Conservation (phyloP, 805 yeast species). For the Starmerella apicola region DNA sequence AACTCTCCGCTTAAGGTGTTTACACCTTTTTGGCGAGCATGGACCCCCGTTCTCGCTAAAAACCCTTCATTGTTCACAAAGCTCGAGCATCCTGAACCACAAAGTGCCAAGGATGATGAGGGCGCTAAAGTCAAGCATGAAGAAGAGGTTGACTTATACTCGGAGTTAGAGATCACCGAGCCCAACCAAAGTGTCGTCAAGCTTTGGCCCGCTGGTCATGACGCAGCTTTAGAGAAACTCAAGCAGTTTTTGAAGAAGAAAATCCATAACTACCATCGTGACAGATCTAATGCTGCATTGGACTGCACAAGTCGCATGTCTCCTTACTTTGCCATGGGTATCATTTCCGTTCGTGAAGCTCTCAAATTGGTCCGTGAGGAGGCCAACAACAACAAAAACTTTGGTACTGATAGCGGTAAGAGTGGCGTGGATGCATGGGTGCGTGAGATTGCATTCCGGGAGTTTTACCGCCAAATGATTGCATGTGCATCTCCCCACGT, state of each 20-base stretch:
- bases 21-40: constrained; percentile 34
- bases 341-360: constrained; percentile 31
- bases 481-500: constrained; percentile 39
- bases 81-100: not conserved
- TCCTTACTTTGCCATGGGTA: constrained; percentile 36
- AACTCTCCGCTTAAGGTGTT: constrained; percentile 35
- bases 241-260: constrained; percentile 17
- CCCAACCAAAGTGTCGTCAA: not conserved
- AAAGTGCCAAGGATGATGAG: not conserved
- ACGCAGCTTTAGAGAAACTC: constrained; percentile 24
- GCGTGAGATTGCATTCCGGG: constrained; percentile 49
- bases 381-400: constrained; percentile 21
- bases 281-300: constrained; percentile 27
- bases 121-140: not conserved
- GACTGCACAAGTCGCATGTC: constrained; percentile 35
- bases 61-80: constrained; percentile 4
- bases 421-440: constrained; percentile 35
- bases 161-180: constrained; percentile 2
- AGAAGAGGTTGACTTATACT: constrained; percentile 6
- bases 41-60: constrained; percentile 28
- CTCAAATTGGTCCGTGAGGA: constrained; percentile 17
- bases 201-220: constrained; percentile 29
- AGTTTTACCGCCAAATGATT: constrained; percentile 39
- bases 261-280: constrained; percentile 26
- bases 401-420: constrained; percentile 16